A percentile compares a stretch with the other conserved stretches of the same genome.
Conservation (phyloP, 2,329 filamentous ascomycete genomes). For the Aureobasidium sp. region DNA sequence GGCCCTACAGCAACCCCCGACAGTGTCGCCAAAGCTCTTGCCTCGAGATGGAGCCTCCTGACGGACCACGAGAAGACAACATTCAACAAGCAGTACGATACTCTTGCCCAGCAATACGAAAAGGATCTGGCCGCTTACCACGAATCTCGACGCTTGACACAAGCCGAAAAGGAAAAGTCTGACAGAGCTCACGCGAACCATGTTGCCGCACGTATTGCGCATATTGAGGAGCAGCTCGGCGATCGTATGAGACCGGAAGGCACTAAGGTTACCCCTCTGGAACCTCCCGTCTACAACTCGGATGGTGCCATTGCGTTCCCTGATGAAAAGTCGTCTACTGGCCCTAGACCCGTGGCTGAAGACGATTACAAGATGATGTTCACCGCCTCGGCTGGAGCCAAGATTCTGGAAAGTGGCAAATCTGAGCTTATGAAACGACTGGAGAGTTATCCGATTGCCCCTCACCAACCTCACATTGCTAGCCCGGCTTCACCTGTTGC, state of each 20-base stretch:
- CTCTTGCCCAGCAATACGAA: constrained; percentile 14
- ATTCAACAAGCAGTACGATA: constrained; percentile 14
- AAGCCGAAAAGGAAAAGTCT: constrained; percentile 11
- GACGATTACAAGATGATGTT: constrained; percentile 46
- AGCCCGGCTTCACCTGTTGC: constrained; percentile 29
- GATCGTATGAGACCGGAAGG: constrained; percentile 24
- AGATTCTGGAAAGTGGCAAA: constrained; percentile 45
- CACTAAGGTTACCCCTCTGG: constrained; percentile 22
- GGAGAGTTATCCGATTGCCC: constrained; percentile 33
- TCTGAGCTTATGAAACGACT: constrained; percentile 46
- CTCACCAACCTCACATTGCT: constrained; percentile 17
- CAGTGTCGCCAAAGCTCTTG: constrained; percentile 14
- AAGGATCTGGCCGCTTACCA: constrained; percentile 16
- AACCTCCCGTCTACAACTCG: constrained; percentile 22
- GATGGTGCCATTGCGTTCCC: constrained; percentile 24
- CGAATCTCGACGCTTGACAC: constrained; percentile 7
- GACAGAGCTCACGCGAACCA: constrained; percentile 10
- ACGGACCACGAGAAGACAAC: constrained; percentile 11
- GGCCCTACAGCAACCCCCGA: constrained; percentile 15
- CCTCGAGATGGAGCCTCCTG: constrained; percentile 9
- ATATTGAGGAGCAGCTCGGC: constrained; percentile 26
- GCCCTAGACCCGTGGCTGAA: constrained; percentile 26
- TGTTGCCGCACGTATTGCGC: constrained; percentile 21
- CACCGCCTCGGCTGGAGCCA: constrained; percentile 41
- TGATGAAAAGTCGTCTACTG: constrained; percentile 14